Percentiles rank a stretch among this genome's conserved stretches.
Conservation (phyloP, 306 rosid genomes). For the Sicyos baderoa region DNA sequence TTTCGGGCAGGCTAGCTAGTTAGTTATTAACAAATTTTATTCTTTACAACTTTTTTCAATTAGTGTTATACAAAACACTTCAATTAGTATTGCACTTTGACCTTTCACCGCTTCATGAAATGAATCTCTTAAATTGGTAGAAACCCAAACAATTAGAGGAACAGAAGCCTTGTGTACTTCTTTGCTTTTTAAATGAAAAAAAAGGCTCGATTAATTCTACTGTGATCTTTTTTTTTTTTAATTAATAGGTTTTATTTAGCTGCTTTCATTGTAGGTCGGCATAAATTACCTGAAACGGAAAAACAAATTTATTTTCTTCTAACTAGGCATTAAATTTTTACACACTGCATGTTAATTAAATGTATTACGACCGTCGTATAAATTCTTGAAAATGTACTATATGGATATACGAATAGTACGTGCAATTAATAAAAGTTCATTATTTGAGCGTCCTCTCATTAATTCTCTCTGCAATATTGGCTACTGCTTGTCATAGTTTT, state of each 20-base stretch:
- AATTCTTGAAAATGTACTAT: background rate
- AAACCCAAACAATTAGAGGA: too few species aligned
- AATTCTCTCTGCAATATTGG: too few species aligned
- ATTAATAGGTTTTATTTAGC: background rate
- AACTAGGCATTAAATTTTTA: background rate
- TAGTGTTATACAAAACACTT: background rate
- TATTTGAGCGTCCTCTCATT: too few species aligned
- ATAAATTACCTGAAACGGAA: background rate
- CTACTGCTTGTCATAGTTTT: too few species aligned
- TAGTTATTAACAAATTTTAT: too few species aligned
- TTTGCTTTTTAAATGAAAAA: background rate
- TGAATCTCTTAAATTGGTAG: too few species aligned
- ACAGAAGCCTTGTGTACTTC: background rate
- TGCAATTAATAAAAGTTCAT: too few species aligned
- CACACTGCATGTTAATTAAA: slow-evolving; percentile 2
- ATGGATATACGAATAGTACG: too few species aligned
- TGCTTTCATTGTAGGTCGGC: background rate
- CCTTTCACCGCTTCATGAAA: too few species aligned
- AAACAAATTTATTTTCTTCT: background rate
- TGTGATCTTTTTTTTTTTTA: background rate
- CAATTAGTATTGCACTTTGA: background rate
- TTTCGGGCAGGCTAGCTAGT: too few species aligned
- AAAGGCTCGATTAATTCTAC: background rate
- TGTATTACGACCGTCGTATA: background rate
- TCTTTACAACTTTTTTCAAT: background rate